A percentile compares a stretch with the other conserved stretches of the same genome.
Conservation (phyloP, 257 asterid genomes). For the Capsicum chinense region DNA sequence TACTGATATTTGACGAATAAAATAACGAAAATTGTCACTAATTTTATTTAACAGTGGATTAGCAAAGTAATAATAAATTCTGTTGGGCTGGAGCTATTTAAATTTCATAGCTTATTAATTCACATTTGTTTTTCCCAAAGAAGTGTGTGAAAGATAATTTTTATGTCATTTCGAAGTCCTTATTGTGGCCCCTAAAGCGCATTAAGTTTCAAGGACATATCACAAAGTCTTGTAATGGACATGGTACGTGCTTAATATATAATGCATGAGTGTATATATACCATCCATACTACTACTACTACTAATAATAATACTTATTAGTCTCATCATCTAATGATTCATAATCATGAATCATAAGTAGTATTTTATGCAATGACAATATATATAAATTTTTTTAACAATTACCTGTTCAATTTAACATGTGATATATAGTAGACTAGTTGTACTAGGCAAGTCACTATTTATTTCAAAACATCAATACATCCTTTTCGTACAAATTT, state of each 20-base stretch:
- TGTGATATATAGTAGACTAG: neutral
- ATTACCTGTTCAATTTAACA: neutral
- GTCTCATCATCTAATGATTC: neutral
- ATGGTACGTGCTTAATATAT: conserved; percentile 5
- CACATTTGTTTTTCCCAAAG: neutral
- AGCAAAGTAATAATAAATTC: neutral
- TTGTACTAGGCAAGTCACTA: neutral
- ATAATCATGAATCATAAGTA: neutral
- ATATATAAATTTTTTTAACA: neutral
- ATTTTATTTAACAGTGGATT: neutral
- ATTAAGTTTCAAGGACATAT: neutral
- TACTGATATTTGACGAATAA: conserved; percentile 47
- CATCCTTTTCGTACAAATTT: neutral
- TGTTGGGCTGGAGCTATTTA: too few relatives aligned
- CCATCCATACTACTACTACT: too few relatives aligned
- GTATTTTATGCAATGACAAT: neutral
- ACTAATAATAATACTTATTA: neutral
- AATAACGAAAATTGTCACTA: neutral
- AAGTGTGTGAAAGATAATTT: neutral
- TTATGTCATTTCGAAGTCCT: neutral
- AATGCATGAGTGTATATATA: conserved; percentile 11
- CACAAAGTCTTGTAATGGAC: conserved; percentile 18
- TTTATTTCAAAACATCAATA: neutral
- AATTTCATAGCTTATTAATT: neutral
- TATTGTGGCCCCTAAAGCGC: conserved; percentile 1